These are phyloP conservation scores for Limnanthes douglasii DNA, from an alignment of 345 rosid species.

Conservation along the genomic window DNA sequence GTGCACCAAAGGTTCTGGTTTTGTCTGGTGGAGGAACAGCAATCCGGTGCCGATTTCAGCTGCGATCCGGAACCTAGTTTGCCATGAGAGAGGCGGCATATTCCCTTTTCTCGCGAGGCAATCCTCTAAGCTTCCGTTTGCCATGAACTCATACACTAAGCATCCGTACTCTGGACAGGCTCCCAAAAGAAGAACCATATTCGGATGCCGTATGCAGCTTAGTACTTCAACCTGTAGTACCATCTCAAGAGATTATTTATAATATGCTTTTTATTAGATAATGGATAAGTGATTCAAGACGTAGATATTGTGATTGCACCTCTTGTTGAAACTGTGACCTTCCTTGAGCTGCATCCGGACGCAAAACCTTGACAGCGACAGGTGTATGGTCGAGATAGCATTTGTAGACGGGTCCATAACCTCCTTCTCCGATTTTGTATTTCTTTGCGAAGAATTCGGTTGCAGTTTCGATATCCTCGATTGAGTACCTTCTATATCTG, in stretches of 20 bases:
- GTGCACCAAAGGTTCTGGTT: conserved; percentile 86
- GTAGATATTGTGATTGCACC: conserved; percentile 14
- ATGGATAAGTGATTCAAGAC: background rate
- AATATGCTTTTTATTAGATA: background rate
- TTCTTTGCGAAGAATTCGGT: conserved; percentile 50
- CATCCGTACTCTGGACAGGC: conserved; percentile 90
- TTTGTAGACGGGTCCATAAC: conserved; percentile 89
- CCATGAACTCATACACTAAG: conserved; percentile 84
- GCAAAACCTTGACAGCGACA: conserved; percentile 81
- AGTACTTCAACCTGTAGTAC: conserved; percentile 53
- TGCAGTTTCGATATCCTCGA: conserved; percentile 74
- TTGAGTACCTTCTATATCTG: conserved; percentile 62
- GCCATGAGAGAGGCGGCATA: conserved; percentile 61
- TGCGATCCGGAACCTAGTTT: conserved; percentile 57
- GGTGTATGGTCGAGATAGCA: conserved; percentile 71
- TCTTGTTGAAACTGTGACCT: conserved; percentile 94
- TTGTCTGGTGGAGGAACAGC: conserved; percentile 76
- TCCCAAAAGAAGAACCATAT: conserved; percentile 86
- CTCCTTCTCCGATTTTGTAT: conserved; percentile 90
- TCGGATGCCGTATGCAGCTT: conserved; percentile 86
- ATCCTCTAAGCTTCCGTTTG: conserved; percentile 84
- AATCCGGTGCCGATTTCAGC: conserved; percentile 74
- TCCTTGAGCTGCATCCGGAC: conserved; percentile 95
- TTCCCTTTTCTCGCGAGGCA: conserved; percentile 49
- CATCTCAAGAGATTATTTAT: no score